Conservation (phyloP, 306 rosid species). For the Argentina anserina region DNA sequence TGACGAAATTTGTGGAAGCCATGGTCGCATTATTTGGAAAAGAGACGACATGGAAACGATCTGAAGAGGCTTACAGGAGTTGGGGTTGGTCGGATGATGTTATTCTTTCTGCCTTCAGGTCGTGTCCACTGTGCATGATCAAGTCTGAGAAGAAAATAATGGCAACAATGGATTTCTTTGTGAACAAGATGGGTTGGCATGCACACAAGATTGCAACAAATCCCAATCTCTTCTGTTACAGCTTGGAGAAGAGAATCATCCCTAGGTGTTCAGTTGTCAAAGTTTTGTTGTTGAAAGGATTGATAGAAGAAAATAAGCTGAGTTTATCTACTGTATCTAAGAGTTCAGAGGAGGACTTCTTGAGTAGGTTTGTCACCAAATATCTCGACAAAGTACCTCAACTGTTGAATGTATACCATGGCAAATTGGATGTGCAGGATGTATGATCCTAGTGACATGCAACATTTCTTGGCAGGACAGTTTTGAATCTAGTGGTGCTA, state of each 20-base stretch:
- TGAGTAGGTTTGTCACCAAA: slow-evolving; percentile 24
- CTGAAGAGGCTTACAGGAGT: slow-evolving; percentile 17
- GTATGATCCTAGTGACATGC: too few species aligned
- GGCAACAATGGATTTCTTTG: slow-evolving; percentile 1
- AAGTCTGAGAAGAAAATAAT: slow-evolving; percentile 22
- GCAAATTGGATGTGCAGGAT: slow-evolving; percentile 10
- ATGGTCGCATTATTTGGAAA: neutral
- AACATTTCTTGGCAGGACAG: too few species aligned
- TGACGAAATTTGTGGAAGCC: slow-evolving; percentile 17
- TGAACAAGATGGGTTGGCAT: slow-evolving; percentile 23
- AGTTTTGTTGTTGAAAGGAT: slow-evolving; percentile 30
- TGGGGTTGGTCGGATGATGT: slow-evolving; percentile 34
- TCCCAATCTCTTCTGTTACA: slow-evolving; percentile 9
- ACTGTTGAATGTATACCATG: slow-evolving; percentile 17
- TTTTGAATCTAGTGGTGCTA: too few species aligned
- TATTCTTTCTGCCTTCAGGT: slow-evolving; percentile 13
- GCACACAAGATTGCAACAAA: neutral
- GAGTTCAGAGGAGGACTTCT: slow-evolving; percentile 14
- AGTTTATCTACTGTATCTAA: neutral
- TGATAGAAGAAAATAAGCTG: slow-evolving; percentile 7
- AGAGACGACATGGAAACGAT: slow-evolving; percentile 2
- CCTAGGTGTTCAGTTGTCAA: slow-evolving; percentile 24
- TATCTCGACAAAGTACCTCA: slow-evolving; percentile 16
- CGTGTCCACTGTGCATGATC: slow-evolving; percentile 21
- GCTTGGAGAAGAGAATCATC: slow-evolving; percentile 28